Evolutionary conservation across 1,284 basidiomycete species (phyloP), one percentile per base, ranked within the genome.

Genomic region (Vanrija sp.): DNA sequence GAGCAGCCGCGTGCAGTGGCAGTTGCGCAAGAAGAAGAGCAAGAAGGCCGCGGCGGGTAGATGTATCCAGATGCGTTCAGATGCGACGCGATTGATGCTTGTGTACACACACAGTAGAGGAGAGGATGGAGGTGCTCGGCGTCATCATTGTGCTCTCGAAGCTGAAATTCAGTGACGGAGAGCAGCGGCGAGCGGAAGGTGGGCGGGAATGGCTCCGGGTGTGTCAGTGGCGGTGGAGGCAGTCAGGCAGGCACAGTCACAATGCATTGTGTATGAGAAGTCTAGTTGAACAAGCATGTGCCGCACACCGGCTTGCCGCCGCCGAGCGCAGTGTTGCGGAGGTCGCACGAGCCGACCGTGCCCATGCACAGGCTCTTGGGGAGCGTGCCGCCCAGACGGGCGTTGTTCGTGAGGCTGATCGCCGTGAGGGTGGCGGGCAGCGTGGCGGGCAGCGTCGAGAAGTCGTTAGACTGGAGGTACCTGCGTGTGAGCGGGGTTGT

Each of bases 371-470:
- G 39, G 25, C 10, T 21, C 40, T 34, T 34, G 34, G 34, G 34
- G 12, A 12, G 34, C 34, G 34, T 14, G 34, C 34, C 34, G 34
- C 12, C 12, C 9, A 34, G 34, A 5, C 12, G 34, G 34, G 34
- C 5, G 54, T 77, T 77, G n/a, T 58, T 58, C 26, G 65, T 69
- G 9, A 77, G 60, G 5, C 66, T 68, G 3, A 77, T 53, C 7
- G 66, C 58, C 5, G 62, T 49, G 9, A 77, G 55, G 3, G 65
- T 58, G 1, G 60, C 18, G 2, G 75, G 75, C 23, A 75, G 58
- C 0, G 71, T 59, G 7, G 58, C 15, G 3, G 74, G 72, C 3
- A 72, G 51, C 4, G 63, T 51, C 0, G 62, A 64, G 60, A 64
- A 69, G 21, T 60, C 46, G 61, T 76, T 75, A 45, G 68, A 67